phyloP scores from a whole-genome alignment of 2,329 filamentous ascomycete genomes.

The Microdochium trichocladiopsis region DNA sequence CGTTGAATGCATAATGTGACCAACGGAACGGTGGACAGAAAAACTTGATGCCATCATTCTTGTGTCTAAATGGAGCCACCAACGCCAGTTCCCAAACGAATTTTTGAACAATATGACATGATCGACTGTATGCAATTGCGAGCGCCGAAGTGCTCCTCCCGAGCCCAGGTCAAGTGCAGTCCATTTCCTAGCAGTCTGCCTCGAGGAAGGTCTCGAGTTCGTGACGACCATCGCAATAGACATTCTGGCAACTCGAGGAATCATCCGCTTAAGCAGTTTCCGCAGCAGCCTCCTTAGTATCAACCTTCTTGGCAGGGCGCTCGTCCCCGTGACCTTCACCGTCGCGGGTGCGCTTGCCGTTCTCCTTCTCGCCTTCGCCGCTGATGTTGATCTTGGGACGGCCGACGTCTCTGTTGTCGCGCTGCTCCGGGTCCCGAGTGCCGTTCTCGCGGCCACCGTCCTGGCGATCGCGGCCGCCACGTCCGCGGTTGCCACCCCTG shows the following conservation, averaged over 20 bases:
- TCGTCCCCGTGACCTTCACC: conserved; percentile 37
- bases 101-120: neutral
- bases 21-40: neutral
- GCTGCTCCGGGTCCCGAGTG: conserved; percentile 19
- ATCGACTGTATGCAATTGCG: neutral
- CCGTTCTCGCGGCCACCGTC: conserved; percentile 25
- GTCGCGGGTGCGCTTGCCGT: conserved; percentile 49
- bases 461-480: conserved; percentile 32
- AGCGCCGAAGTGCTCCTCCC: no score
- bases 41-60: neutral
- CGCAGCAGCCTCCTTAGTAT: conserved; percentile 35
- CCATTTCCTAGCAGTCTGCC: no score
- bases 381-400: conserved; percentile 38
- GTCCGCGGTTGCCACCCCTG: conserved; percentile 32
- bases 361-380: conserved; percentile 25
- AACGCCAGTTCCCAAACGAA: conserved; percentile 1
- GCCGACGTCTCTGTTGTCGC: conserved; percentile 24
- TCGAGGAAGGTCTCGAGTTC: no score
- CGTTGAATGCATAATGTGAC: no score
- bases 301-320: conserved; percentile 55
- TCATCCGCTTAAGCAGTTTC: conserved; percentile 8
- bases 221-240: neutral
- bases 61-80: neutral
- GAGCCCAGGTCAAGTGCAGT: no score
- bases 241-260: neutral